Evolutionary conservation across 805 yeast species (phyloP).

Genomic region (Candida khao-thaluensis): DNA sequence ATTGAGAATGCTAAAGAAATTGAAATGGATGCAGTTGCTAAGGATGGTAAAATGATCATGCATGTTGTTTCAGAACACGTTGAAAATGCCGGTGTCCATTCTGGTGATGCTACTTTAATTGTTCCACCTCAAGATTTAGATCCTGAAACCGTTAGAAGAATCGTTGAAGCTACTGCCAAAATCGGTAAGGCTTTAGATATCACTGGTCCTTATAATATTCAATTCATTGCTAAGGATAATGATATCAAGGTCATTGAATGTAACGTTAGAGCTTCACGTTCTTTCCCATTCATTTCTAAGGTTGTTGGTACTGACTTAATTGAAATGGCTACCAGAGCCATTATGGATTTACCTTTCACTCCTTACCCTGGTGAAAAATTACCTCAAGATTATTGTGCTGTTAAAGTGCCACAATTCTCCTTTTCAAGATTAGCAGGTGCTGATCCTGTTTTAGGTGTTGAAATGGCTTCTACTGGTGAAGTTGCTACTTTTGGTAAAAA

Average conservation of each 20-base stretch:
- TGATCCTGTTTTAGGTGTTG: constrained; percentile 98
- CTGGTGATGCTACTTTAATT: constrained; percentile 96
- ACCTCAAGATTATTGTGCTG: constrained; percentile 84
- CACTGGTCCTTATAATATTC: constrained; percentile 99
- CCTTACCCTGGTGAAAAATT: constrained; percentile 89
- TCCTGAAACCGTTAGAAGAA: constrained; percentile 85
- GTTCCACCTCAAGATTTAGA: constrained; percentile 88
- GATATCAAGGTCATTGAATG: constrained; percentile 94
- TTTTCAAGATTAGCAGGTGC: constrained; percentile 99
- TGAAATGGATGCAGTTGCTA: constrained; percentile 95
- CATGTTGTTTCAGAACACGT: constrained; percentile 98
- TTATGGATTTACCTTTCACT: constrained; percentile 76
- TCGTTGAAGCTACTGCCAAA: constrained; percentile 91
- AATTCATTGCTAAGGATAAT: constrained; percentile 69
- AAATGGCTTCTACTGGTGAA: constrained; percentile 99
- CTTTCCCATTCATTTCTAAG: constrained; percentile 98
- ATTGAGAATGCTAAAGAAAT: constrained; percentile 96
- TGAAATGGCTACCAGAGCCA: constrained; percentile 89
- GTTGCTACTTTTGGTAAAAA: constrained; percentile 95
- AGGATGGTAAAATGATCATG: constrained; percentile 80
- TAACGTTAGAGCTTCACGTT: constrained; percentile 97
- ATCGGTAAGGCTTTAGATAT: constrained; percentile 93
- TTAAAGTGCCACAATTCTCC: constrained; percentile 96
- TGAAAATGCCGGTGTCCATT: constrained; percentile 98
- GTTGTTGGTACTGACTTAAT: constrained; percentile 93